Percentiles rank a stretch among this genome's conserved stretches.
Conservation (phyloP, 2,329 filamentous ascomycete genomes). For the Tolypocladium nubicola region DNA sequence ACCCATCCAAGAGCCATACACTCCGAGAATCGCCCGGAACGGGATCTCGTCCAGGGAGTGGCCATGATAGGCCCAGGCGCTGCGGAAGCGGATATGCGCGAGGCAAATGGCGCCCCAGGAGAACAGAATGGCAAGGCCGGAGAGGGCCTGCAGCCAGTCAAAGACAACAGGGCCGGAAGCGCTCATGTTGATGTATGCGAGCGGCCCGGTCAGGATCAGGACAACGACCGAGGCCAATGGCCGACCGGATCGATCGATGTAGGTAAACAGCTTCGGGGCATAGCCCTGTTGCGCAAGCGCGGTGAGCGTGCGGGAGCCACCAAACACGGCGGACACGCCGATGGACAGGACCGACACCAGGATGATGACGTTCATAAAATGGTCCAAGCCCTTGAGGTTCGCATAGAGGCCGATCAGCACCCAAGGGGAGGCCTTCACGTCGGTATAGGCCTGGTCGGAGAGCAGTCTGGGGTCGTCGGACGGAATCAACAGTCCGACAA, state of each 20-base stretch:
- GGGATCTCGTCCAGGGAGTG: slow-evolving; percentile 54
- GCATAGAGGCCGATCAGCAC: slow-evolving; percentile 38
- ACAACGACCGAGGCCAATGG: slow-evolving; percentile 35
- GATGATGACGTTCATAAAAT: slow-evolving; percentile 44
- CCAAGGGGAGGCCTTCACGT: slow-evolving; percentile 34
- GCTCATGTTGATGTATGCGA: slow-evolving; percentile 35
- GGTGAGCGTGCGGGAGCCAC: slow-evolving; percentile 43
- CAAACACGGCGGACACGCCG: slow-evolving; percentile 43
- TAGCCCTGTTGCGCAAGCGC: slow-evolving; percentile 47
- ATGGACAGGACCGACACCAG: slow-evolving; percentile 43
- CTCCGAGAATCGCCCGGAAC: slow-evolving; percentile 48
- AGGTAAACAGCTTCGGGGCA: slow-evolving; percentile 41
- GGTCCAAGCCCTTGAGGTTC: slow-evolving; percentile 34
- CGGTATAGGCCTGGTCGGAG: slow-evolving; percentile 30
- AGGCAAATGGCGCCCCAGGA: slow-evolving; percentile 57
- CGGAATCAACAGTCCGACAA: slow-evolving; percentile 34
- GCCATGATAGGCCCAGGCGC: slow-evolving; percentile 47
- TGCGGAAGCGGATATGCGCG: slow-evolving; percentile 57
- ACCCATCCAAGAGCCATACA: slow-evolving; percentile 52
- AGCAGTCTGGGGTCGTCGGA: slow-evolving; percentile 33
- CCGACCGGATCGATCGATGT: slow-evolving; percentile 42
- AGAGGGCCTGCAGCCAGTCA: slow-evolving; percentile 54
- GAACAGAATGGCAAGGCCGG: slow-evolving; percentile 52
- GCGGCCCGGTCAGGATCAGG: slow-evolving; percentile 33
- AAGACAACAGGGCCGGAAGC: slow-evolving; percentile 42